Conservation (phyloP, 257 asterid genomes). For the Mentha longifolia region DNA sequence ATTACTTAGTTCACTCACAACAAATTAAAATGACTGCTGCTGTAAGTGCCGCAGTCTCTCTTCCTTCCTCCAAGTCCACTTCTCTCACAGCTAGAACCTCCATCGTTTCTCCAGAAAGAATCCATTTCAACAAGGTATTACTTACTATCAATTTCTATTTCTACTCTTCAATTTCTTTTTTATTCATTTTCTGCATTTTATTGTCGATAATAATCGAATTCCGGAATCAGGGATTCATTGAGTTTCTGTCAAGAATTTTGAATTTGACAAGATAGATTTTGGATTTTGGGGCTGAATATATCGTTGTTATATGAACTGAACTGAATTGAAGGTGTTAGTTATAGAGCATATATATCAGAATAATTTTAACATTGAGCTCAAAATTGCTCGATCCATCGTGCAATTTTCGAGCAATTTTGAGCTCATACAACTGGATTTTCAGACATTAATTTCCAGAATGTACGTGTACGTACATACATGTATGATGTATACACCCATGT, state of each 20-base stretch:
- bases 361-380: too few relatives aligned
- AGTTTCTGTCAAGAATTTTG: not conserved
- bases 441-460: too few relatives aligned
- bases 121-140: slow-evolving; percentile 75
- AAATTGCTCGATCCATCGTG: too few relatives aligned
- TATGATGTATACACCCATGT: too few relatives aligned
- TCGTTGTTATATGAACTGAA: too few relatives aligned
- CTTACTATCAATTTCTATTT: not conserved
- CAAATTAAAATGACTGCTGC: slow-evolving; percentile 87
- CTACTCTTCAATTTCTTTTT: not conserved
- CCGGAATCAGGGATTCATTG: not conserved
- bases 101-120: slow-evolving; percentile 60
- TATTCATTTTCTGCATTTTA: not conserved
- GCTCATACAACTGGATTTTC: too few relatives aligned
- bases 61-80: slow-evolving; percentile 74
- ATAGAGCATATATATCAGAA: too few relatives aligned
- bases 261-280: not conserved
- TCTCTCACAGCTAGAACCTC: slow-evolving; percentile 65
- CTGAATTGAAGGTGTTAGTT: too few relatives aligned
- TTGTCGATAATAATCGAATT: not conserved
- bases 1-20: not conserved
- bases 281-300: not conserved
- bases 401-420: too few relatives aligned
- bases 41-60: slow-evolving; percentile 90
- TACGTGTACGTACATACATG: too few relatives aligned